Evolutionary conservation across 1,284 basidiomycete genomes (phyloP).

Genomic region (Fomitopsis schrenkii): DNA sequence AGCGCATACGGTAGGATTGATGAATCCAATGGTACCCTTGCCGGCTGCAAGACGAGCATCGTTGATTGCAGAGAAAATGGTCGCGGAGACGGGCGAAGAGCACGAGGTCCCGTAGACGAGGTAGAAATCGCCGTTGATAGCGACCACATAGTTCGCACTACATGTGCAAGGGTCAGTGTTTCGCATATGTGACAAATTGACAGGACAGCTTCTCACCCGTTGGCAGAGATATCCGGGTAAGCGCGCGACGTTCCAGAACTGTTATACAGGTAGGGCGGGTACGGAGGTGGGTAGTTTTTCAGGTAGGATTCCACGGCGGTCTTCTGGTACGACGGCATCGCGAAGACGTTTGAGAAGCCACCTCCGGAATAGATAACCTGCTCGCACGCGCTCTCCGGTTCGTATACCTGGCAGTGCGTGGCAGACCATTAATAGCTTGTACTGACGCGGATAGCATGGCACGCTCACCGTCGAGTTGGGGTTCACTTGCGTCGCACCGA

Average conservation of each 20-base stretch:
- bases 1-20: constrained; percentile 38
- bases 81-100: constrained; percentile 25
- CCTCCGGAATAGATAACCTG: constrained; percentile 9
- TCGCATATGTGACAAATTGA: not conserved
- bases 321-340: constrained; percentile 28
- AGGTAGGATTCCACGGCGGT: constrained; percentile 14
- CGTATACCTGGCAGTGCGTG: constrained; percentile 1
- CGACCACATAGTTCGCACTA: constrained; percentile 13
- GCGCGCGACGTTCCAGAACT: constrained; percentile 26
- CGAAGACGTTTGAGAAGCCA: constrained; percentile 30
- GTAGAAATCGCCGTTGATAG: constrained; percentile 26
- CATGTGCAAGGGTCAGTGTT: not conserved
- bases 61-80: constrained; percentile 54
- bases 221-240: constrained; percentile 34
- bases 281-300: constrained; percentile 11
- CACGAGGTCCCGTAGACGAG: constrained; percentile 42
- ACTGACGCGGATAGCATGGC: no score
- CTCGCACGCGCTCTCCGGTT: constrained; percentile 4
- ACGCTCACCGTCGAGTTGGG: constrained; percentile 30
- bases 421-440: not conserved
- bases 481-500: constrained; percentile 53
- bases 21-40: constrained; percentile 46
- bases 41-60: constrained; percentile 43
- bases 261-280: constrained; percentile 6
- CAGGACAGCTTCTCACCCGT: constrained; percentile 17